A percentile compares a stretch with the other conserved stretches of the same genome.
Evolutionary conservation across 2,329 filamentous ascomycete species (phyloP).

Genomic region (Microdochium nivale): DNA sequence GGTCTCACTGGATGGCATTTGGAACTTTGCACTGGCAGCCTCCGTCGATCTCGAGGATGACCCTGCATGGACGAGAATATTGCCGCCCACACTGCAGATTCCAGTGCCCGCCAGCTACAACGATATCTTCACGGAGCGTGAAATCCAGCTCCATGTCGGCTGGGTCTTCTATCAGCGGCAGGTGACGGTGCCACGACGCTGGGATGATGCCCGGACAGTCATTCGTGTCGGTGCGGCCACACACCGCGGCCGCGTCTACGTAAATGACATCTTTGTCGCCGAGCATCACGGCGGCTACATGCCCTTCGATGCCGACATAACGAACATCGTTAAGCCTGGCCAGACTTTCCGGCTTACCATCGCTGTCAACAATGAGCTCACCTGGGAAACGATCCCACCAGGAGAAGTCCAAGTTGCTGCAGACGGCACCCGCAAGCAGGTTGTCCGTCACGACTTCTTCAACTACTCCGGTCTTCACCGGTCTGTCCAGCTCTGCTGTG

Average conservation of each 20-base stretch:
- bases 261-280: constrained; percentile 13
- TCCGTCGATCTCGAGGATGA: constrained; percentile 6
- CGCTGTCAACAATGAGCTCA: constrained; percentile 20
- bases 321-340: constrained; percentile 9
- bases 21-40: constrained; percentile 11
- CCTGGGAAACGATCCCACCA: constrained; percentile 18
- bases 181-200: constrained; percentile 13
- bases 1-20: constrained; percentile 13
- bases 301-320: constrained; percentile 17
- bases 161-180: constrained; percentile 21
- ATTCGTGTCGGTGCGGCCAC: constrained; percentile 18
- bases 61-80: constrained; percentile 18
- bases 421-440: constrained; percentile 12
- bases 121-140: constrained; percentile 11
- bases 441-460: constrained; percentile 14
- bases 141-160: constrained; percentile 18
- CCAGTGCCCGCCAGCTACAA: constrained; percentile 17
- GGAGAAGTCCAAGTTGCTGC: constrained; percentile 5
- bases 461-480: constrained; percentile 20
- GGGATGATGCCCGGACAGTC: constrained; percentile 9
- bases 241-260: constrained; percentile 16
- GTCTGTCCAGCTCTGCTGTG: constrained; percentile 16
- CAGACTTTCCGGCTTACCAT: constrained; percentile 18
- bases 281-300: constrained; percentile 18
- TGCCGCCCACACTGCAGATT: constrained; percentile 11